These are phyloP conservation scores for Chloranthus sessilifolius DNA, from an alignment of 164 flowering plant genomes.

Conservation along the genomic window DNA sequence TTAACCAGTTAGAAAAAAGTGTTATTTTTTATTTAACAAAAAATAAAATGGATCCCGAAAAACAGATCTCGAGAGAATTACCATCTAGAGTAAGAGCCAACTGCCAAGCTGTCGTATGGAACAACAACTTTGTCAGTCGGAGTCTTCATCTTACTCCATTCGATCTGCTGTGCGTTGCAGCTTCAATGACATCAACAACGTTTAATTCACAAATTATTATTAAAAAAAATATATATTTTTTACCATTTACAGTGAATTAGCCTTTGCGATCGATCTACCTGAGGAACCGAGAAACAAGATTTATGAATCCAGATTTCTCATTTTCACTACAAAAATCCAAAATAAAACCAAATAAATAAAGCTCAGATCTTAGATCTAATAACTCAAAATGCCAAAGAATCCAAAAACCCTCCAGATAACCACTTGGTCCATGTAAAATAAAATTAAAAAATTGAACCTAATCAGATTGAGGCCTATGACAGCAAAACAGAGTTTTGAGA, in stretches of 20 bases:
- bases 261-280: too few species aligned
- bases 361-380: constrained; percentile 16
- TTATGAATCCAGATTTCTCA: constrained; percentile 93
- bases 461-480: constrained; percentile 66
- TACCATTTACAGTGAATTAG: too few species aligned
- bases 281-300: constrained; percentile 85
- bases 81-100: constrained; percentile 76
- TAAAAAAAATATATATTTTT: too few species aligned
- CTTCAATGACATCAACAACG: constrained; percentile 34
- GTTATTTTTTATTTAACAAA: too few species aligned
- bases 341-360: constrained; percentile 2
- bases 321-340: constrained; percentile 63
- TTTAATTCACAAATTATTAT: too few species aligned
- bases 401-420: not conserved
- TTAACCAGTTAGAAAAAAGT: too few species aligned
- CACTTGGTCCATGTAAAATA: not conserved
- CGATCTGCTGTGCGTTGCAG: constrained; percentile 88
- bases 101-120: constrained; percentile 72
- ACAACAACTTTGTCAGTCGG: constrained; percentile 96
- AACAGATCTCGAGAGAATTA: too few species aligned
- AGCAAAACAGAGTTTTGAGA: constrained; percentile 51
- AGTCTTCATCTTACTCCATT: constrained; percentile 97
- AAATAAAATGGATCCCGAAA: too few species aligned
- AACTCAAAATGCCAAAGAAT: not conserved
- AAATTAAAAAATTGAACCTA: constrained; percentile 39